phyloP scores from a whole-genome alignment of 2,329 filamentous ascomycete genomes.

The Periconia macrospinosa region DNA sequence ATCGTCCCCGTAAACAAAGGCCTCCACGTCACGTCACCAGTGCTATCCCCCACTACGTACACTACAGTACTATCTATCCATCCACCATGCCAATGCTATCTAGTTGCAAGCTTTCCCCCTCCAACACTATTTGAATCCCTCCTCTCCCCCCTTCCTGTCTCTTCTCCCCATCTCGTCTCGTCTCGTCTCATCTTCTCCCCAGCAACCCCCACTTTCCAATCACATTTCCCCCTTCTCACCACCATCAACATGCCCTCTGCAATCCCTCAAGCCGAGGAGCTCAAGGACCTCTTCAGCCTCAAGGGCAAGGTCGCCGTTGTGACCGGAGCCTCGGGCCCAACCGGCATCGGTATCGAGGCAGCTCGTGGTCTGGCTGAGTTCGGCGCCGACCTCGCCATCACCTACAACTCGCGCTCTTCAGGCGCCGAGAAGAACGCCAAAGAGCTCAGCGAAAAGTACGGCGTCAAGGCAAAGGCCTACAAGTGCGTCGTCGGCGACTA shows the following conservation, averaged over 20 bases:
- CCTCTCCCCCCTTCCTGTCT: conserved; percentile 23
- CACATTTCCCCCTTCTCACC: conserved; percentile 5
- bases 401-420: conserved; percentile 63
- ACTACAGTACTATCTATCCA: conserved; percentile 21
- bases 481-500: conserved; percentile 64
- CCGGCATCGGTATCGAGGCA: conserved; percentile 69
- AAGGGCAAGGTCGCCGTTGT: conserved; percentile 58
- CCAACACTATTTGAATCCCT: conserved; percentile 40
- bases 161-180: conserved; percentile 10
- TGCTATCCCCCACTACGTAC: too few species aligned
- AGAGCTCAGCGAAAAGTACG: conserved; percentile 61
- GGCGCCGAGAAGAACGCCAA: conserved; percentile 68
- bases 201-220: conserved; percentile 12
- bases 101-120: conserved; percentile 22
- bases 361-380: conserved; percentile 67
- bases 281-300: conserved; percentile 59
- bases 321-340: conserved; percentile 61
- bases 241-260: conserved; percentile 56
- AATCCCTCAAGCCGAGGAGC: conserved; percentile 59
- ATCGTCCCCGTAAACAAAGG: conserved; percentile 10
- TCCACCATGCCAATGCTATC: conserved; percentile 25
- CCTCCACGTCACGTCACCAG: conserved; percentile 36
- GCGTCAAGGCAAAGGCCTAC: conserved; percentile 69
- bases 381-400: conserved; percentile 67
- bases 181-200: conserved; percentile 11